Evolutionary conservation across 2,329 filamentous ascomycete genomes (phyloP).

Genomic region (Sporothrix protearum): DNA sequence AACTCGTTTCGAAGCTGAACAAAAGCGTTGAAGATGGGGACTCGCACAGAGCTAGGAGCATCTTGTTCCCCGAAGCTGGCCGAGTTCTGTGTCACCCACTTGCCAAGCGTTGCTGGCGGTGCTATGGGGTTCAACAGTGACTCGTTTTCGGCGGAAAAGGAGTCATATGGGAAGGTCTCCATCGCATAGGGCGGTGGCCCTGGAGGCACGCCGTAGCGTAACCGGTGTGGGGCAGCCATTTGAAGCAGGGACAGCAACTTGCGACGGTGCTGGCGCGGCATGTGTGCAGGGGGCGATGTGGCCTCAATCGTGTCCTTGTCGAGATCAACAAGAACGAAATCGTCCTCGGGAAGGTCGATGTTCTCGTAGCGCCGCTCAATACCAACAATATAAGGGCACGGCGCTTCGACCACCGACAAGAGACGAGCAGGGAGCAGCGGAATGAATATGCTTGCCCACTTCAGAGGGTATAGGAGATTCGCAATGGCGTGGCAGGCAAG

Average conservation of each 20-base stretch:
- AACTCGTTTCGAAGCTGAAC: slow-evolving; percentile 68
- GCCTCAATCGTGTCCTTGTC: slow-evolving; percentile 89
- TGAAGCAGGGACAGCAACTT: slow-evolving; percentile 88
- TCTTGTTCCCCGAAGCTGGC: slow-evolving; percentile 74
- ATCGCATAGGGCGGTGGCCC: slow-evolving; percentile 90
- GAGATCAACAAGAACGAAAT: slow-evolving; percentile 91
- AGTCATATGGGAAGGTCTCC: slow-evolving; percentile 86
- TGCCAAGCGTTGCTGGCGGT: slow-evolving; percentile 68
- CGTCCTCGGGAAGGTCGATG: slow-evolving; percentile 84
- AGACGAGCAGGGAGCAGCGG: slow-evolving; percentile 83
- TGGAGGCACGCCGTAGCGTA: slow-evolving; percentile 78
- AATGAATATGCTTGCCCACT: slow-evolving; percentile 93
- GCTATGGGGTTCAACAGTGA: slow-evolving; percentile 73
- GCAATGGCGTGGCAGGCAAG: slow-evolving; percentile 83
- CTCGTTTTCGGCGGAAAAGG: slow-evolving; percentile 82
- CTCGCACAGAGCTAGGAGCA: slow-evolving; percentile 47
- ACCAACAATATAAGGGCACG: slow-evolving; percentile 94
- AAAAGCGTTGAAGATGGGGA: slow-evolving; percentile 88
- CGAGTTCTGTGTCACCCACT: slow-evolving; percentile 86
- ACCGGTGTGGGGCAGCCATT: slow-evolving; percentile 83
- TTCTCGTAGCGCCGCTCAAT: slow-evolving; percentile 89
- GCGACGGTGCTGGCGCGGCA: slow-evolving; percentile 83
- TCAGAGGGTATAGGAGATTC: slow-evolving; percentile 81
- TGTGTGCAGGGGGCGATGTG: slow-evolving; percentile 68
- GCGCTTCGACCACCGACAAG: slow-evolving; percentile 86